phyloP scores from a whole-genome alignment of 352 stramenopile species.

The Globisporangium nagaii region DNA sequence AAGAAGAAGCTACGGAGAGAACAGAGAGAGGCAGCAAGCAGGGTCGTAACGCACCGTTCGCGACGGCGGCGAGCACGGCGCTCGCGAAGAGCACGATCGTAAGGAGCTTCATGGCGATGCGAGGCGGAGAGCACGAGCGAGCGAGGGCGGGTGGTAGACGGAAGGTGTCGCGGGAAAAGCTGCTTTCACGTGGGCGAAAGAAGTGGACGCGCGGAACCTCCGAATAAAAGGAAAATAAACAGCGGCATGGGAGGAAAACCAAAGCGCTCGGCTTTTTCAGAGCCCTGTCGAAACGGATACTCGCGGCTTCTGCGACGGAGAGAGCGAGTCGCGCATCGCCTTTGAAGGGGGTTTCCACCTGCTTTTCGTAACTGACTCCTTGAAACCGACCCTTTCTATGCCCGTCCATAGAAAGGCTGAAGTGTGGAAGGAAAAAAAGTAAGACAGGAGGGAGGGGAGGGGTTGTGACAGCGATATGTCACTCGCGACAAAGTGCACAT shows the following conservation, averaged over 20 bases:
- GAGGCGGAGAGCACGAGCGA: not conserved
- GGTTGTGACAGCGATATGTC: no score
- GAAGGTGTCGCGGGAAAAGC: not conserved
- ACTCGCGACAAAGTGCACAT: no score
- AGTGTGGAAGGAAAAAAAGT: no score
- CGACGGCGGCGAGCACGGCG: conserved; percentile 17
- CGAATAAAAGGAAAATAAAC: conserved; percentile 39
- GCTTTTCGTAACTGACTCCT: no score
- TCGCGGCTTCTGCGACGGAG: no score
- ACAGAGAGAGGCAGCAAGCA: not conserved
- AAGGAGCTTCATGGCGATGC: conserved; percentile 29
- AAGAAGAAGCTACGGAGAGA: not conserved
- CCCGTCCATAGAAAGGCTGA: no score
- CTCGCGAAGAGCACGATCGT: conserved; percentile 17
- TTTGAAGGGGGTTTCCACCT: no score
- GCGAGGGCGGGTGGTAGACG: conserved; percentile 2
- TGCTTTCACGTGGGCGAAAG: conserved; percentile 1
- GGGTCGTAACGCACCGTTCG: not conserved
- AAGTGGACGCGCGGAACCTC: conserved; percentile 26
- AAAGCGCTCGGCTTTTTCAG: conserved; percentile 2
- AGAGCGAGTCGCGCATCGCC: no score
- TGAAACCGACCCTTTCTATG: no score
- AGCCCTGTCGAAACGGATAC: conserved; percentile 8
- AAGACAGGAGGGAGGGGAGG: no score
- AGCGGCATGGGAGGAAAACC: not conserved